These are phyloP conservation scores for Bolboschoenoplectus hybrid DNA, from an alignment of 202 grass and related monocot species.

Conservation along the genomic window DNA sequence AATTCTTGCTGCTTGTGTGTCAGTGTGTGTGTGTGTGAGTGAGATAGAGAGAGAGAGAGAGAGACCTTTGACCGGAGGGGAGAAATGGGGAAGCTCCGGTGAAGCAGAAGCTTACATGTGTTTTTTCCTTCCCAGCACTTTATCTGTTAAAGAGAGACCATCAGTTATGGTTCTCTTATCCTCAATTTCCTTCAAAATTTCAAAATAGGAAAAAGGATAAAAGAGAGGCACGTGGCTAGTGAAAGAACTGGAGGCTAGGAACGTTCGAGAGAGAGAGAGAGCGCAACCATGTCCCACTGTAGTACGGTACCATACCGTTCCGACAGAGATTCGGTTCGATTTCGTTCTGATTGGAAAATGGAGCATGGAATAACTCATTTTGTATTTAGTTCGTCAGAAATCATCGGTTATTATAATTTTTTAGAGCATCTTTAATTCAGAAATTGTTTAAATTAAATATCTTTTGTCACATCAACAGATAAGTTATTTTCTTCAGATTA, in stretches of 20 bases:
- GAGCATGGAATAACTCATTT: too few relatives aligned
- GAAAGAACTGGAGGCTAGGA: neutral
- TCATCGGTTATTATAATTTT: too few relatives aligned
- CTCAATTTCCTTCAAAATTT: constrained; percentile 10
- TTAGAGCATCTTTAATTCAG: too few relatives aligned
- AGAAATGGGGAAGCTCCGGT: constrained; percentile 29
- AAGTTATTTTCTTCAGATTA: too few relatives aligned
- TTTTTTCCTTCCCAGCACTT: constrained; percentile 22
- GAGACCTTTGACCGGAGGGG: neutral
- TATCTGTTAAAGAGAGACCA: constrained; percentile 23
- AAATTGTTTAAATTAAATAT: too few relatives aligned
- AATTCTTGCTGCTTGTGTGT: neutral
- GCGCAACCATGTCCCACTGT: neutral
- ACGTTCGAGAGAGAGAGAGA: neutral
- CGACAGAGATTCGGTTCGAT: neutral
- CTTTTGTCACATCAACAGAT: too few relatives aligned
- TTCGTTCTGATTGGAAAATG: neutral
- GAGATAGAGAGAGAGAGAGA: constrained; percentile 13
- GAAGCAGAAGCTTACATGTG: constrained; percentile 35
- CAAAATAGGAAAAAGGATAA: neutral
- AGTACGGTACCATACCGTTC: neutral
- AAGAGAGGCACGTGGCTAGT: neutral
- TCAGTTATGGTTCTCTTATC: constrained; percentile 7
- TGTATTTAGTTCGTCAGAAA: too few relatives aligned
- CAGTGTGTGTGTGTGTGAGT: neutral